Percentiles rank a stretch among this genome's conserved stretches.
phyloP scores from a whole-genome alignment of 768 basidiomycete species.

The Mycena capillaripes region DNA sequence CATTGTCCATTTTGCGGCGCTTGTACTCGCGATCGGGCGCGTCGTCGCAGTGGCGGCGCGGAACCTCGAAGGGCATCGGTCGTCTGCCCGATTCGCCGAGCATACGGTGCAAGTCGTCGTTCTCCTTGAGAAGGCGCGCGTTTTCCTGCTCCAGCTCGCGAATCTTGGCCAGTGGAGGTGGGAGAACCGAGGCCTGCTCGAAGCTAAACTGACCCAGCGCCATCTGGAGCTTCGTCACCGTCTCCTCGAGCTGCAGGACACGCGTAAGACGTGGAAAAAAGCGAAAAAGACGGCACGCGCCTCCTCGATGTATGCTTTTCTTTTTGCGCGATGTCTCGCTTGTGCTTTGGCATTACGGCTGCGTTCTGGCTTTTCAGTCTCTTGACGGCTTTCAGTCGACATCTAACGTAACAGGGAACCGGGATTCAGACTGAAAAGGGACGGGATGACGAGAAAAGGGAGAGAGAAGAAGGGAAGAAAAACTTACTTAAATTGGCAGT shows the following conservation, averaged over 20 bases:
- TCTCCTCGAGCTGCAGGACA: conserved; percentile 77
- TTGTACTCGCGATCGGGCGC: conserved; percentile 70
- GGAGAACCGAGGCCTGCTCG: conserved; percentile 80
- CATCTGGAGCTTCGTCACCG: conserved; percentile 86
- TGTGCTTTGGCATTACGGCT: conserved; percentile 91
- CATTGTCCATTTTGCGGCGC: conserved; percentile 65
- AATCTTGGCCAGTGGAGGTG: conserved; percentile 80
- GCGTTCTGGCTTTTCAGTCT: conserved; percentile 76
- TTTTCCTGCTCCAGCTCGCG: conserved; percentile 89
- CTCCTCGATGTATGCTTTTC: conserved; percentile 94
- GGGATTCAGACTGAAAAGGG: neutral
- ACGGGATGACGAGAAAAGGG: conserved; percentile 6
- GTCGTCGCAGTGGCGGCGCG: conserved; percentile 33
- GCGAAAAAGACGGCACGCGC: conserved; percentile 51
- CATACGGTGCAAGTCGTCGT: conserved; percentile 79
- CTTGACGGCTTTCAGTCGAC: neutral
- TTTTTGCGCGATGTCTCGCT: conserved; percentile 90
- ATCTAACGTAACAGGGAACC: neutral
- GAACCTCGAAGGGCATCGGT: conserved; percentile 60
- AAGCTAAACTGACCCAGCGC: conserved; percentile 74
- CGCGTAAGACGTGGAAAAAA: neutral
- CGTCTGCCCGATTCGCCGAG: conserved; percentile 64
- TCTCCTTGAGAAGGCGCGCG: conserved; percentile 74
- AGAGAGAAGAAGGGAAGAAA: neutral
- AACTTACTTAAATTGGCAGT: neutral